A percentile compares a stretch with the other conserved stretches of the same genome.
phyloP scores from a whole-genome alignment of 106 monocot species.

The Apostasia shenzhenica region DNA sequence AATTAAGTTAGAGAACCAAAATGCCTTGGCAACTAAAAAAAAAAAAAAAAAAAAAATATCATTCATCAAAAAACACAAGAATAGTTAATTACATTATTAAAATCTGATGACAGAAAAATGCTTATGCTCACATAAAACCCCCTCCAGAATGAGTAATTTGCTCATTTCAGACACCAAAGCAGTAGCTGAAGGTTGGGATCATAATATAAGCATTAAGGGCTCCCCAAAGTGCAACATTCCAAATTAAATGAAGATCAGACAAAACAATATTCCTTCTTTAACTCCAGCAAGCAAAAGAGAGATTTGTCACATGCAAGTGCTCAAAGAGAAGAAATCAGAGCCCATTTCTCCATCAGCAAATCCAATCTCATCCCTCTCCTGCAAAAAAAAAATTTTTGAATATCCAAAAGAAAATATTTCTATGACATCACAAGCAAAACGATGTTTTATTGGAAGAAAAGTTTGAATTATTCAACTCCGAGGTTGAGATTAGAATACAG shows the following conservation, averaged over 20 bases:
- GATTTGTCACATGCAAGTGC: background rate
- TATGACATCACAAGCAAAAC: too few relatives aligned
- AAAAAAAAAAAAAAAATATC: background rate
- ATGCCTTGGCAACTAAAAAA: background rate
- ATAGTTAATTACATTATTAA: too few relatives aligned
- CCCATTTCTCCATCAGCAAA: background rate
- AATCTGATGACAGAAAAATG: too few relatives aligned
- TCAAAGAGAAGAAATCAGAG: conserved; percentile 1
- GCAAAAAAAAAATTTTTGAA: background rate
- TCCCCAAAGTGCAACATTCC: background rate
- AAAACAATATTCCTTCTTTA: background rate
- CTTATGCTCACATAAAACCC: too few relatives aligned
- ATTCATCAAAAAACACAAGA: background rate
- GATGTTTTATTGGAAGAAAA: too few relatives aligned
- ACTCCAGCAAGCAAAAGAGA: too few relatives aligned
- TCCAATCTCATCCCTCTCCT: conserved; percentile 1
- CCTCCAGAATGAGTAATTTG: too few relatives aligned
- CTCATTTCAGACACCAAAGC: background rate
- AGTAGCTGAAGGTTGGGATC: too few relatives aligned
- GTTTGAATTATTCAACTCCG: too few relatives aligned
- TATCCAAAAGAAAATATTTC: too few relatives aligned
- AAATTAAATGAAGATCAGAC: background rate
- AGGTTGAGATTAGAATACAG: too few relatives aligned
- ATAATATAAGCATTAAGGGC: too few relatives aligned
- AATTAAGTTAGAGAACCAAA: background rate